Evolutionary conservation across 768 basidiomycete genomes (phyloP), one percentile per base, ranked within the genome.

Genomic region (Tylopilus sp.): DNA sequence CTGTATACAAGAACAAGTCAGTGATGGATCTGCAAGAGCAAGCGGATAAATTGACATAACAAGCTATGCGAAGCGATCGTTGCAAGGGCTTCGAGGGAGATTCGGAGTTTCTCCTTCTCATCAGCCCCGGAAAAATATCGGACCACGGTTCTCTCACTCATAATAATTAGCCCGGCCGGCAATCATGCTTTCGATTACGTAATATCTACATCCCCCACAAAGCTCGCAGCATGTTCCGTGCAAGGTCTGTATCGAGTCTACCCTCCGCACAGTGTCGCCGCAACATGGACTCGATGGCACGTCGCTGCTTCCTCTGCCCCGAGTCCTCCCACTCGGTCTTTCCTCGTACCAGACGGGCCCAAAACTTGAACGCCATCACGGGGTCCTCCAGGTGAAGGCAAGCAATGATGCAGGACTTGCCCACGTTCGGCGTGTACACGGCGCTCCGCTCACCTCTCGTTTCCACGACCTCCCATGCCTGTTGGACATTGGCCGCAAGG

Each of bases 361-460:
- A 88, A 64, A 86, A 86, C 40, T 68, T 66, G 69, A 73, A 85
- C 1, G 83, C 86, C 68, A 82, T 65, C 53, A 57, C 51, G 0
- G 81, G 74, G 41, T 81, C 74, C 18, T 74, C 67, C 30, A 74
- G 72, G 36, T 69, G 69, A 50, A 88, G 63, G n/a, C 81, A 75
- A 8, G 74, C 72, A 13, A 58, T 61, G 18, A 84, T 72, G 51
- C 83, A 78, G 57, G 71, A 72, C 58, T 75, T 76, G 20, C 79
- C 85, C 50, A 79, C 70, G 38, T 75, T 71, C 26, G 76, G 70
- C 23, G 81, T 72, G 40, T 71, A 65, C 26, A 76, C 58, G 23
- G 71, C 58, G 33, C 68, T 67, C 50, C 68, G 41, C 30, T 71
- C 60, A 31, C 66, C 57, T 48, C 78, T 66, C 20, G 69, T 60